These are phyloP conservation scores for Chaetomiaceae sp. DNA, from an alignment of 2,329 filamentous ascomycete genomes.

Conservation along the genomic window DNA sequence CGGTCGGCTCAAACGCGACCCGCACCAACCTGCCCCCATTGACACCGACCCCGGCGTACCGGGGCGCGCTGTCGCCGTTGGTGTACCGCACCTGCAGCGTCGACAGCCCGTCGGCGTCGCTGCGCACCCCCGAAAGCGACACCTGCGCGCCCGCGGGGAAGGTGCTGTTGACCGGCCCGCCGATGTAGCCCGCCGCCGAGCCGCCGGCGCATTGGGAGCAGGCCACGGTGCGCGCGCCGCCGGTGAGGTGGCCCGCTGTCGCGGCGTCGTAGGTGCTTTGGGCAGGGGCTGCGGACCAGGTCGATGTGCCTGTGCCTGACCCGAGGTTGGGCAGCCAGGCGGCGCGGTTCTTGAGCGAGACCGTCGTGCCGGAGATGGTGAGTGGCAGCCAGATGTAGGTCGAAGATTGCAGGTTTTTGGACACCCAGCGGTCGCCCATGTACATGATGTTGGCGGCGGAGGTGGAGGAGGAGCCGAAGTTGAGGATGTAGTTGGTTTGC, in stretches of 20 bases:
- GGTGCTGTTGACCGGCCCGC: constrained; percentile 41
- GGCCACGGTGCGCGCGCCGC: constrained; percentile 39
- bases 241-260: constrained; percentile 41
- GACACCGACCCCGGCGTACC: constrained; percentile 49
- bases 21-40: constrained; percentile 44
- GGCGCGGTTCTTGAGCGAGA: constrained; percentile 45
- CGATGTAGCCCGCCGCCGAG: constrained; percentile 48
- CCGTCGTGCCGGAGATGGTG: constrained; percentile 44
- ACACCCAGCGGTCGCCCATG: constrained; percentile 62
- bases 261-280: constrained; percentile 41
- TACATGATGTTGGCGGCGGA: constrained; percentile 42
- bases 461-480: constrained; percentile 25
- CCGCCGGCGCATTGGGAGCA: constrained; percentile 48
- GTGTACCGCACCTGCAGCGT: constrained; percentile 50
- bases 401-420: constrained; percentile 50
- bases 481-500: constrained; percentile 56
- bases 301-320: constrained; percentile 14
- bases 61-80: constrained; percentile 48
- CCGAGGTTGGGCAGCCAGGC: constrained; percentile 44
- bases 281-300: constrained; percentile 23
- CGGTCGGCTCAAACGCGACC: constrained; percentile 50
- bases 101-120: constrained; percentile 37
- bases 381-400: constrained; percentile 63
- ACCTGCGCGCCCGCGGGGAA: constrained; percentile 23
- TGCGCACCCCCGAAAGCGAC: constrained; percentile 41